Evolutionary conservation across 106 monocot genomes (phyloP), one percentile per base, ranked within the genome.

Genomic region (Dendrobium huoshanense): DNA sequence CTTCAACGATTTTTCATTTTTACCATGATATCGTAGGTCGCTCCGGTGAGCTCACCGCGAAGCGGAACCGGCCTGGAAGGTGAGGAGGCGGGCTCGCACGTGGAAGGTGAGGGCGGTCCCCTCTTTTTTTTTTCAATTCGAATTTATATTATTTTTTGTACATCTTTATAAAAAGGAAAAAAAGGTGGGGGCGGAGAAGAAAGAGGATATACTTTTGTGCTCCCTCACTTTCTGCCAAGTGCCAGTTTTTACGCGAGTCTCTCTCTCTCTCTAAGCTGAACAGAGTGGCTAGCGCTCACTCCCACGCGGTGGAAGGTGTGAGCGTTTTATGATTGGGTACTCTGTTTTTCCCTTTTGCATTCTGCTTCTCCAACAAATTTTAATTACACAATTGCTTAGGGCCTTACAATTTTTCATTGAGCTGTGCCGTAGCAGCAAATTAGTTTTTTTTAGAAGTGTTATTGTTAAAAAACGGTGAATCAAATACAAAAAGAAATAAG

Each of bases 161-260:
- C 9, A 4, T 7, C 24, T 70, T 70, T 70, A 16, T 16, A 74
- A 43, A n/a, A 20, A 43, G 27, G 37, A 8, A 42, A 74, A 74
- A 44, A 43, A 44, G 24, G 33, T 33, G 11, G 29, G 10, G 70
- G 70, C 33, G 37, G 37, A 37, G 37, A 4, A 44, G 41, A 74
- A 74, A 74, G 74, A 74, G 20, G 7, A 74, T 44, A 44, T 74
- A n/a, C 74, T 74, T 74, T 74, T 74, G 74, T 41, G 74, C n/a
- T 74, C 4, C 25, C 13, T 70, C 15, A 33, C 68, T 33, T 37
- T 31, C 31, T 70, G 29, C 33, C 67, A 33, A 7, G 42, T 19
- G 6, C 74, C 16, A 19, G 19, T 44, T 74, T 44, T 44, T 74
- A n/a, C 43, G 74, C 40, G 43, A 74, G 43, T 17, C n/a, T 74